Base-by-base conservation (phyloP, 352 stramenopile genomes). In the Globisporangium emineosum region DNA sequence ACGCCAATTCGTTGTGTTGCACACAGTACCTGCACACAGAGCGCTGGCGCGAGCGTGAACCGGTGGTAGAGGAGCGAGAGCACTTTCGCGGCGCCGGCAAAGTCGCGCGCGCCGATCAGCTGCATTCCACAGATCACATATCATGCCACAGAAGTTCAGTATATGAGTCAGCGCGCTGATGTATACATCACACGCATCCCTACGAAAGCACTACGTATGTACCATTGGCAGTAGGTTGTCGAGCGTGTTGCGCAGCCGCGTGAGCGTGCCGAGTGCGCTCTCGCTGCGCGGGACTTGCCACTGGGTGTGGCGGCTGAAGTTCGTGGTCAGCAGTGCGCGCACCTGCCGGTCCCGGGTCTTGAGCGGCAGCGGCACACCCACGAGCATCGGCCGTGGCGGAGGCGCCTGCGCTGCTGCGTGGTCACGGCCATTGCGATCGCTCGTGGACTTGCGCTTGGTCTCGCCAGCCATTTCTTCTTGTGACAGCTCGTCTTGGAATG, bases 41-140 rank as follows among this genome's bases (percentile, higher is more conserved):
- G 50, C 15, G 75, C 73, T 58, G 83, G 79, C 43, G 81, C 71
- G 19, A 86, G 43, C 19, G 71, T 67, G 55, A 92, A 93, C 21
- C 80, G 76, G 65, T 90, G 70, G 62, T 91, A 94, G 32, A 94
- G 65, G 10, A 90, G 64, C 0, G 74, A 73, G 23, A 94, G 65
- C 9, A 90, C 78, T 64, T 88, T 79, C 25, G 82, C 78, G 2
- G 84, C 86, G 0, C 81, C 86, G 33, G 66, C 74, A 66, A 86
- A 94, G 56, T 94, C 86, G 52, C 86, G 71, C 62, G 75, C 86
- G 9, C 79, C 81, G 13, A 91, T 64, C 5, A 94, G 65, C 86
- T 94, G 53, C 8, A 33, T 51, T 56, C 33, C 27, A 35, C 13
- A 30, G 10, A 42, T 5, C 47, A 6, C 62, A 45, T n/a, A n/a